Evolutionary conservation across 1,284 basidiomycete species (phyloP).

Genomic region (Pseudozyma thailandica): DNA sequence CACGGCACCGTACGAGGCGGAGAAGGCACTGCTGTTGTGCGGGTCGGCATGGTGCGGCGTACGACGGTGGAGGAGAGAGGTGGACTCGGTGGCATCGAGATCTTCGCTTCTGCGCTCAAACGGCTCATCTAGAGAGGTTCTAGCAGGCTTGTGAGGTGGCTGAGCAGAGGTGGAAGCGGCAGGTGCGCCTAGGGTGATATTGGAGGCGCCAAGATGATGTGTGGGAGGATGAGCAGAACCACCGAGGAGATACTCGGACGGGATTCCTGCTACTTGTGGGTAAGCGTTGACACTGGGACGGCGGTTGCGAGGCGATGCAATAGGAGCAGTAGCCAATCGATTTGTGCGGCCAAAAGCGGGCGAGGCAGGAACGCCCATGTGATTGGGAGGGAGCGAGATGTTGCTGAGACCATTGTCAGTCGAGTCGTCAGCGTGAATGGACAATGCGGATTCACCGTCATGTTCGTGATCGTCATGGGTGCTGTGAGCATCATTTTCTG

Average conservation of each 20-base stretch:
- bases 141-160: slow-evolving; percentile 4
- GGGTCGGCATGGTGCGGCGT: slow-evolving; percentile 1
- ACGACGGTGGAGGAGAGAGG: slow-evolving; percentile 29
- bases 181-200: slow-evolving; percentile 26
- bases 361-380: slow-evolving; percentile 14
- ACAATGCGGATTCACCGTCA: slow-evolving; percentile 29
- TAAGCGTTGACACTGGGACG: slow-evolving; percentile 45
- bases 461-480: slow-evolving; percentile 12
- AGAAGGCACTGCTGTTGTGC: slow-evolving; percentile 6
- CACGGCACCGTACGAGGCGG: slow-evolving; percentile 27
- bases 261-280: slow-evolving; percentile 44
- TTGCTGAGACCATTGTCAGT: slow-evolving; percentile 35
- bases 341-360: slow-evolving; percentile 34
- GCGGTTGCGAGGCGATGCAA: slow-evolving; percentile 33
- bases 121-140: not conserved
- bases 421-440: slow-evolving; percentile 24
- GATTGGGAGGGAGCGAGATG: slow-evolving; percentile 39
- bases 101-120: slow-evolving; percentile 6
- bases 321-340: slow-evolving; percentile 23
- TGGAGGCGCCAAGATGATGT: slow-evolving; percentile 22
- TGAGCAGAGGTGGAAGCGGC: slow-evolving; percentile 1
- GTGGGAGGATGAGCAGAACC: slow-evolving; percentile 38
- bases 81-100: slow-evolving; percentile 17
- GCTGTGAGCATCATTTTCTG: slow-evolving; percentile 9
- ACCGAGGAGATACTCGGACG: slow-evolving; percentile 48